phyloP scores from a whole-genome alignment of 192 early-diverging fungal genomes.

The Mortierella antarctica region DNA sequence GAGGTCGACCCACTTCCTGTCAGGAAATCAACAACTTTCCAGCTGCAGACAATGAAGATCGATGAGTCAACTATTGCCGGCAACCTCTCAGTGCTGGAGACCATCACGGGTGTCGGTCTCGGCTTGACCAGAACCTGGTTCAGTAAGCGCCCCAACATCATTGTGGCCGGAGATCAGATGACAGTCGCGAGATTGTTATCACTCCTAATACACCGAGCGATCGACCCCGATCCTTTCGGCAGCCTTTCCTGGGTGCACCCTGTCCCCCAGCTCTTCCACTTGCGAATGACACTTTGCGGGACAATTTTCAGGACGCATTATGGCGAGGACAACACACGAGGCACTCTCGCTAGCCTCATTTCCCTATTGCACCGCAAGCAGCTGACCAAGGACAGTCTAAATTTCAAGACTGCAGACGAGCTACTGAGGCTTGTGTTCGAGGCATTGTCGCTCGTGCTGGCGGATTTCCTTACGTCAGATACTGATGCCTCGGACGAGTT shows the following conservation, averaged over 20 bases:
- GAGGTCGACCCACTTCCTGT: conserved; percentile 7
- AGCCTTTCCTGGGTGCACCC: conserved; percentile 21
- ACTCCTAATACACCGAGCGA: conserved; percentile 3
- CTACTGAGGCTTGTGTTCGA: conserved; percentile 22
- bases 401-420: conserved; percentile 22
- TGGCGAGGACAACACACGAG: conserved; percentile 6
- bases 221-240: conserved; percentile 9
- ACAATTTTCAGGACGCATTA: conserved; percentile 22
- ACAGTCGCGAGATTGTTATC: conserved; percentile 18
- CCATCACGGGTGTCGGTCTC: conserved; percentile 5
- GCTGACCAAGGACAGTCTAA: conserved; percentile 11
- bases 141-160: conserved; percentile 2
- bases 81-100: conserved; percentile 20
- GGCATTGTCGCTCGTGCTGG: conserved; percentile 1
- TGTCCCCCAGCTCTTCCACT: conserved; percentile 13
- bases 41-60: conserved; percentile 23
- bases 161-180: conserved; percentile 20
- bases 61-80: conserved; percentile 24
- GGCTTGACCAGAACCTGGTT: conserved; percentile 17
- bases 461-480: background rate
- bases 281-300: background rate
- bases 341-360: conserved; percentile 4
- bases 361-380: conserved; percentile 6
- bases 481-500: conserved; percentile 10
- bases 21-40: conserved; percentile 6